Evolutionary conservation across 768 basidiomycete genomes (phyloP).

Genomic region (Boletus barrowsii): DNA sequence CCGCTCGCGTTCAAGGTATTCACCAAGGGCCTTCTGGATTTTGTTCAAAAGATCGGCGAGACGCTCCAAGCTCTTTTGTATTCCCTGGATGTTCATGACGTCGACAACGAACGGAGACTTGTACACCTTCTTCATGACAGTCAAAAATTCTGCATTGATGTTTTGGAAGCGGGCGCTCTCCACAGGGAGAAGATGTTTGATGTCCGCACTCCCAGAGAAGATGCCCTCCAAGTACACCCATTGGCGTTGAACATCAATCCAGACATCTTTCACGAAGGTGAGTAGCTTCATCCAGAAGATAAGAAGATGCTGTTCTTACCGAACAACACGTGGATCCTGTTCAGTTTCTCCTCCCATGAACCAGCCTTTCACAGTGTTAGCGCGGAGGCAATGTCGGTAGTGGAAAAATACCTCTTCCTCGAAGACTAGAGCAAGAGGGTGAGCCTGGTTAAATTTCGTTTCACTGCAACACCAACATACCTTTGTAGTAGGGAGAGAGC

Average conservation of each 20-base stretch:
- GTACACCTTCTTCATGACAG: conserved; percentile 99
- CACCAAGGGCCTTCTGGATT: conserved; percentile 98
- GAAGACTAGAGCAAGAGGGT: conserved; percentile 52
- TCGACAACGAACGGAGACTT: conserved; percentile 98
- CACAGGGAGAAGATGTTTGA: conserved; percentile 97
- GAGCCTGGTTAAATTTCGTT: background rate
- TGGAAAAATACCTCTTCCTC: conserved; percentile 70
- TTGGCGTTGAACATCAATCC: conserved; percentile 99
- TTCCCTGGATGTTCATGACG: conserved; percentile 92
- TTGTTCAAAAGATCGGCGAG: conserved; percentile 94
- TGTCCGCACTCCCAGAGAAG: conserved; percentile 99
- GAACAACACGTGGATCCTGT: conserved; percentile 94
- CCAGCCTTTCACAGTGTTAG: conserved; percentile 51
- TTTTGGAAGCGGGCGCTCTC: conserved; percentile 98
- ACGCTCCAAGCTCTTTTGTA: conserved; percentile 97
- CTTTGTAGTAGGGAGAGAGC: conserved; percentile 97
- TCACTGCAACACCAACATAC: conserved; percentile 34
- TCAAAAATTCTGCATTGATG: conserved; percentile 96
- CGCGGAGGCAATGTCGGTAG: background rate
- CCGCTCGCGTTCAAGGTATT: conserved; percentile 96
- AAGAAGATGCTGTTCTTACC: conserved; percentile 45
- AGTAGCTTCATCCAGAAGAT: background rate
- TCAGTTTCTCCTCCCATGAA: conserved; percentile 96
- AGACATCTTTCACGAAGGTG: conserved; percentile 63
- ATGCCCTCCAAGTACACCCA: conserved; percentile 99